Evolutionary conservation across 2,329 filamentous ascomycete species (phyloP).

Genomic region (Monosporascus sp.): DNA sequence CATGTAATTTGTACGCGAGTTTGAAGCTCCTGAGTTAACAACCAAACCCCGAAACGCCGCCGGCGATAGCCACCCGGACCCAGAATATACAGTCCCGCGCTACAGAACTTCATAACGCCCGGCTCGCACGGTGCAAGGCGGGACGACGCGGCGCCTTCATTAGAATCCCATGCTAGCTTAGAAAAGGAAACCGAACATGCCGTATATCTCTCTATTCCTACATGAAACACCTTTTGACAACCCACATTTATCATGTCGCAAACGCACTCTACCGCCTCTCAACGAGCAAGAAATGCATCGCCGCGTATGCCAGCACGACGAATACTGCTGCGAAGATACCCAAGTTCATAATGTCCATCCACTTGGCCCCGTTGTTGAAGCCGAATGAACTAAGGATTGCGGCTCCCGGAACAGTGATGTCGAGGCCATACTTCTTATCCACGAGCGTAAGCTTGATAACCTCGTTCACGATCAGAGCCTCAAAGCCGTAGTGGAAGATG

Average conservation of each 20-base stretch:
- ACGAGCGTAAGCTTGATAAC: slow-evolving; percentile 83
- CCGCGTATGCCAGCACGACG: slow-evolving; percentile 79
- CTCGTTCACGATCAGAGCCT: slow-evolving; percentile 95
- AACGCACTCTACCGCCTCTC: slow-evolving; percentile 66
- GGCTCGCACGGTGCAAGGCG: too few species aligned
- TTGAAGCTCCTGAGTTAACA: too few species aligned
- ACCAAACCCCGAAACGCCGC: too few species aligned
- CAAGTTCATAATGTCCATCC: slow-evolving; percentile 77
- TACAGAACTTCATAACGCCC: too few species aligned
- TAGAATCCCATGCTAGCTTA: too few species aligned
- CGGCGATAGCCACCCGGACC: too few species aligned
- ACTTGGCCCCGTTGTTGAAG: slow-evolving; percentile 82
- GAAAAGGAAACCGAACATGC: not conserved
- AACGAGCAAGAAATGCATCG: slow-evolving; percentile 90
- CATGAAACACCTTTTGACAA: not conserved
- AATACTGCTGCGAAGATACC: slow-evolving; percentile 79
- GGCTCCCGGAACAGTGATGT: slow-evolving; percentile 92
- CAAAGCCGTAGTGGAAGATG: slow-evolving; percentile 97
- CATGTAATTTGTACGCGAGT: too few species aligned
- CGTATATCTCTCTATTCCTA: not conserved
- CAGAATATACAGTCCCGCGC: too few species aligned
- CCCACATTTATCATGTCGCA: slow-evolving; percentile 3
- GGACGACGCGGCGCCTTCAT: too few species aligned
- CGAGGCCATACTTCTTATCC: slow-evolving; percentile 91
- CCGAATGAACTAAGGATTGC: slow-evolving; percentile 93